phyloP scores from a whole-genome alignment of 2,329 filamentous ascomycete species.

The Phyllosticta citribraziliensis region DNA sequence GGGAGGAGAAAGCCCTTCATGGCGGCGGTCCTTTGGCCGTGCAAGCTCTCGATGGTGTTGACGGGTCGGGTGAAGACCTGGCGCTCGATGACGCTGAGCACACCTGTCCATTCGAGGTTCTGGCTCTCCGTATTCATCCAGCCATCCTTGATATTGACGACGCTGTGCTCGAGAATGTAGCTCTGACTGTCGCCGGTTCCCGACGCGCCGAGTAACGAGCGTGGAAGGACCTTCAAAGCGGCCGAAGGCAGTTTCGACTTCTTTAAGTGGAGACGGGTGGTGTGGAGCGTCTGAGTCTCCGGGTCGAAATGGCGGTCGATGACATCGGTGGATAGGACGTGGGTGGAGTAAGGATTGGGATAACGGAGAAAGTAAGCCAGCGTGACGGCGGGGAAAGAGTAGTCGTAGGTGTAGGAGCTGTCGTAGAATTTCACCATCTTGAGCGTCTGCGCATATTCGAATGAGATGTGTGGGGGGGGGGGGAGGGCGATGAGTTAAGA shows the following conservation, averaged over 20 bases:
- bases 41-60: constrained; percentile 14
- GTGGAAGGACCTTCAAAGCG: constrained; percentile 65
- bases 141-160: constrained; percentile 68
- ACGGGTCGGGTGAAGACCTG: constrained; percentile 54
- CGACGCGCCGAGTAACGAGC: constrained; percentile 52
- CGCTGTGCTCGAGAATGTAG: constrained; percentile 71
- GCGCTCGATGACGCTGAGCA: constrained; percentile 67
- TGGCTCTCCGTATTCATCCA: constrained; percentile 76
- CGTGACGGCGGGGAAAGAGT: constrained; percentile 75
- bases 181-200: constrained; percentile 57
- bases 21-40: constrained; percentile 19
- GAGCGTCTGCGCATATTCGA: constrained; percentile 9
- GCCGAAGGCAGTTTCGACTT: constrained; percentile 67
- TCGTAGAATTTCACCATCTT: constrained; percentile 45
- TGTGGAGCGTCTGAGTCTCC: constrained; percentile 63
- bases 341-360: constrained; percentile 73
- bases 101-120: constrained; percentile 74
- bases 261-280: constrained; percentile 72
- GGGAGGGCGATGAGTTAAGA: not conserved
- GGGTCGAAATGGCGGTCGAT: constrained; percentile 66
- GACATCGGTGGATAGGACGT: constrained; percentile 76
- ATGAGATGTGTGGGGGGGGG: not conserved
- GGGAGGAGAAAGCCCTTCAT: constrained; percentile 18
- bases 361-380: constrained; percentile 86
- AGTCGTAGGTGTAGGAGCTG: constrained; percentile 60